Conservation (phyloP, 345 rosid genomes). For the Isatis tinctoria region DNA sequence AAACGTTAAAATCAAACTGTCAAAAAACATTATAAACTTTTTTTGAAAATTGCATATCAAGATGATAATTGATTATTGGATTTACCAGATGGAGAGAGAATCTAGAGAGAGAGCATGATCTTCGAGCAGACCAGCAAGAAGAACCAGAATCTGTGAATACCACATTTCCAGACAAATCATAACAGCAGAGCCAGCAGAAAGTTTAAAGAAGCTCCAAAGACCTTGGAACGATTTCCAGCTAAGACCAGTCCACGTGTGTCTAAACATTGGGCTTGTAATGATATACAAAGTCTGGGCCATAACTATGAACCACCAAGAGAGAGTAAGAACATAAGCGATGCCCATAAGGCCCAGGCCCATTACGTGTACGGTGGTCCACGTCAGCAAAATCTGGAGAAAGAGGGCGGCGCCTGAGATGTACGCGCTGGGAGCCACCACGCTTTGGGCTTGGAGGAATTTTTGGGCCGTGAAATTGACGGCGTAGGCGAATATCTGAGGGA, state of each 20-base stretch:
- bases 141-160: constrained; percentile 71
- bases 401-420: constrained; percentile 58
- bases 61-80: neutral
- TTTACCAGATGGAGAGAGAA: constrained; percentile 79
- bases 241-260: constrained; percentile 68
- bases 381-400: constrained; percentile 41
- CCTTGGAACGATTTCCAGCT: constrained; percentile 58
- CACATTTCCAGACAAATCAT: constrained; percentile 92
- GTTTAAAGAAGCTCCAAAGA: constrained; percentile 60
- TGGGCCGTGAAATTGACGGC: constrained; percentile 74
- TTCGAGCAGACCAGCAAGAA: constrained; percentile 70
- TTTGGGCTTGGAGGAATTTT: constrained; percentile 64
- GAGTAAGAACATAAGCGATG: constrained; percentile 58
- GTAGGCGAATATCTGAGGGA: constrained; percentile 74
- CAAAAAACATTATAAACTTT: too few species aligned
- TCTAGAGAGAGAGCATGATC: constrained; percentile 65
- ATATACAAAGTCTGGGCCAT: constrained; percentile 54
- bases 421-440: constrained; percentile 62
- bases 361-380: constrained; percentile 48
- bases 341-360: constrained; percentile 55
- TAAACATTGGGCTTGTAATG: constrained; percentile 37
- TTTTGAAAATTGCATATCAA: too few species aligned
- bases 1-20: neutral
- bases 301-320: constrained; percentile 89
- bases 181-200: constrained; percentile 76